Percentiles rank a stretch among this genome's conserved stretches.
Conservation (phyloP, 768 basidiomycete species). For the Rubroboletus satanas region DNA sequence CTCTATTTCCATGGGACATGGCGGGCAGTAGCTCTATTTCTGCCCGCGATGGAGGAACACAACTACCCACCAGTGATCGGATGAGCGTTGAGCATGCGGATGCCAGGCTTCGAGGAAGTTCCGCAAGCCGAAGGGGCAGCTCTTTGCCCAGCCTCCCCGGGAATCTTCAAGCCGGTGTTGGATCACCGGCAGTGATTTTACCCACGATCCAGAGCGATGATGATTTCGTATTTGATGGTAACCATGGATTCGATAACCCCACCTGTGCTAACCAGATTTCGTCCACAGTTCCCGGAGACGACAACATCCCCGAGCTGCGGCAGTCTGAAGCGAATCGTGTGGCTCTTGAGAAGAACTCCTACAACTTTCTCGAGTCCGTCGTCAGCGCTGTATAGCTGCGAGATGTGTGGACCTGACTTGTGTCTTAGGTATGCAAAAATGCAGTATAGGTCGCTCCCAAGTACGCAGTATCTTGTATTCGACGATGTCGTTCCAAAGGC, state of each 20-base stretch:
- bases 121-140: slow-evolving; percentile 53
- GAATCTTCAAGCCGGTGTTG: slow-evolving; percentile 38
- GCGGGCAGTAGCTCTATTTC: slow-evolving; percentile 58
- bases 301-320: slow-evolving; percentile 42
- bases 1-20: slow-evolving; percentile 82
- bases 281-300: slow-evolving; percentile 27
- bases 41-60: slow-evolving; percentile 35
- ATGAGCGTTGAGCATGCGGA: slow-evolving; percentile 52
- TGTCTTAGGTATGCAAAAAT: slow-evolving; percentile 67
- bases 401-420: slow-evolving; percentile 10
- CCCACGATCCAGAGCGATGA: slow-evolving; percentile 46
- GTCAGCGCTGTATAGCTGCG: neutral
- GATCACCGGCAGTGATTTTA: slow-evolving; percentile 48
- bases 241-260: slow-evolving; percentile 8
- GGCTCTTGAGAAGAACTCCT: slow-evolving; percentile 70
- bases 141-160: slow-evolving; percentile 51
- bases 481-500: slow-evolving; percentile 60
- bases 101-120: slow-evolving; percentile 50
- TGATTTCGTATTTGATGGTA: slow-evolving; percentile 68
- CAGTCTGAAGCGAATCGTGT: slow-evolving; percentile 52
- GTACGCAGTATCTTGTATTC: slow-evolving; percentile 49
- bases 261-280: slow-evolving; percentile 12
- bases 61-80: slow-evolving; percentile 39
- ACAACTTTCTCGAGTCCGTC: slow-evolving; percentile 75
- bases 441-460: slow-evolving; percentile 61